These are phyloP conservation scores for Fraxinus ornus DNA, from an alignment of 305 asterid genomes.

Conservation along the genomic window DNA sequence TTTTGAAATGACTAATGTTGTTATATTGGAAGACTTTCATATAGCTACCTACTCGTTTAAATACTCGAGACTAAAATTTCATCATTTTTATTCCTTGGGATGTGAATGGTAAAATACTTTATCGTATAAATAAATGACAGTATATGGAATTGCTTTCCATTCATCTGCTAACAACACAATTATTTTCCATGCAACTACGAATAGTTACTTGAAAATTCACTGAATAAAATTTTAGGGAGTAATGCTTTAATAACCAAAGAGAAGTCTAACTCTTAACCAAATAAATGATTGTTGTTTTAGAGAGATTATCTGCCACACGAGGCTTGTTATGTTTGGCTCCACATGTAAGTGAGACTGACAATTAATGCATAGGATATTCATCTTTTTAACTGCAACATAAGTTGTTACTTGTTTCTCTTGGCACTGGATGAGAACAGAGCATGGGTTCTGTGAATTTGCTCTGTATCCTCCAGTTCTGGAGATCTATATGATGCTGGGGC, in stretches of 20 bases:
- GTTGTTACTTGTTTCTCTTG: neutral
- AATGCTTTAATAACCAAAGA: neutral
- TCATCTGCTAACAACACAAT: neutral
- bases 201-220: neutral
- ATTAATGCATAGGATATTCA: neutral
- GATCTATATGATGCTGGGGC: neutral
- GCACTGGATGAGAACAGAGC: constrained; percentile 16
- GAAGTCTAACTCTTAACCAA: neutral
- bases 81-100: neutral
- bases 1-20: neutral
- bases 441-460: neutral
- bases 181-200: neutral
- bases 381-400: constrained; percentile 4
- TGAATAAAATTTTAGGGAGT: neutral
- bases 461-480: neutral
- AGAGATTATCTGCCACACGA: neutral
- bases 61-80: neutral
- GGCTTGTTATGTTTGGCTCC: neutral
- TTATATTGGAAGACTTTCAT: neutral
- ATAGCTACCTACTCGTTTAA: neutral
- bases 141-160: neutral
- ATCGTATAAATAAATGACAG: neutral
- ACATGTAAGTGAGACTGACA: neutral
- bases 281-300: neutral
- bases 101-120: neutral